phyloP scores from a whole-genome alignment of 306 rosid genomes.

The Crotalaria pallida region DNA sequence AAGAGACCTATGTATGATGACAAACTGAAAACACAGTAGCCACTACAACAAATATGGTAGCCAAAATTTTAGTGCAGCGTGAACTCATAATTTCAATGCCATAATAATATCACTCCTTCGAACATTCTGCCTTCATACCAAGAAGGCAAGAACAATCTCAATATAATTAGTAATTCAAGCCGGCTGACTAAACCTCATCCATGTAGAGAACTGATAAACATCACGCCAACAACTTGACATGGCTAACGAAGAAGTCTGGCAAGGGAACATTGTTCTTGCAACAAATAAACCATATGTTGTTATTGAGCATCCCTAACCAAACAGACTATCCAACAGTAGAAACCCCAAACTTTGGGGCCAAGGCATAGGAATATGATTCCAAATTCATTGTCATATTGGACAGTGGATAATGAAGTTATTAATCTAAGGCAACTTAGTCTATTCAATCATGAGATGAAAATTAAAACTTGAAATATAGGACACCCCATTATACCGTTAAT shows the following conservation, averaged over 20 bases:
- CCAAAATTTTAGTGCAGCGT: background rate
- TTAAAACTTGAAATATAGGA: background rate
- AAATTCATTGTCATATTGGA: conserved; percentile 3
- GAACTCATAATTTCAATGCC: background rate
- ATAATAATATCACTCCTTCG: background rate
- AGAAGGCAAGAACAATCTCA: background rate
- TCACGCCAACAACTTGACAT: background rate
- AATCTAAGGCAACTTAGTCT: background rate
- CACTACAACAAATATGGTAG: background rate
- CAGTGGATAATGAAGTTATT: background rate
- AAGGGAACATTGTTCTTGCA: background rate
- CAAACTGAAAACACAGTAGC: background rate
- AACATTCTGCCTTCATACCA: background rate
- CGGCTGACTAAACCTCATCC: background rate
- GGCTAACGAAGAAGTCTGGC: background rate
- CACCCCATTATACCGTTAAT: background rate
- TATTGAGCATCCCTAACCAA: background rate
- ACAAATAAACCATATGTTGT: background rate
- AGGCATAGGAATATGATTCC: background rate
- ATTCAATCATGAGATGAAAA: background rate
- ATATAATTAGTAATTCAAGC: background rate
- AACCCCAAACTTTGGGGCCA: background rate
- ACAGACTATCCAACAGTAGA: background rate
- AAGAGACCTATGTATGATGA: background rate
- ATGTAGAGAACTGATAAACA: background rate